Evolutionary conservation across 2,329 filamentous ascomycete genomes (phyloP), one percentile per base, ranked within the genome.

Genomic region (Sclerotinia spermophila): DNA sequence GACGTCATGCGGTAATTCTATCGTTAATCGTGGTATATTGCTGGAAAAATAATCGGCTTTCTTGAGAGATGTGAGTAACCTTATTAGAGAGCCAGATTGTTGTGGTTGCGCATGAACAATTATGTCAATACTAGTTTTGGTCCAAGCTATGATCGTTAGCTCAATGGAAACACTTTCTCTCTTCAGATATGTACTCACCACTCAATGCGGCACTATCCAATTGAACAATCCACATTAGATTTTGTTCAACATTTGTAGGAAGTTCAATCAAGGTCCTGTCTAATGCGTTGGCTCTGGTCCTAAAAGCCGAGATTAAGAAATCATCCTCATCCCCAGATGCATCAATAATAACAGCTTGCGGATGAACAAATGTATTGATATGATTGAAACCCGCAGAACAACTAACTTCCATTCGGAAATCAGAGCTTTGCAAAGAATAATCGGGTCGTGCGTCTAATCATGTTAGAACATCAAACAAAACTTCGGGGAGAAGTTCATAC

Each of bases 91-190:
- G 17, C 92, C 94, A 3, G 92, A 90, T 30, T 91, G 89, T 13
- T 85, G 85, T 4, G 88, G 82, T 10, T 89, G 86, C 1, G 92
- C 93, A 71, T 96, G 92, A 13, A 98, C 87, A 19, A 97, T 80
- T 68, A 99, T 92, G 74, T 98, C 93, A 72, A 98, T 85, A 51
- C 85, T 88, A 7, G 92, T 84, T 61, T 88, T 86, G 79, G 95
- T 90, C 94, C 94, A 97, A 45, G 87, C 91, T 90, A 77, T 35
- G 56, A 38, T 62, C 73, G 74, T 78, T 72, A 79, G 75, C 60
- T 71, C n/a, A 27, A 67, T 75, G 68, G 35, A 72, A 48, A 44
- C 30, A 0, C 61, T 68, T 48, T 55, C n/a, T 11, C n/a, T 21
- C 27, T 55, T 42, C 15, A 48, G 3, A 17, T 7, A 40, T 61